Base-by-base conservation (phyloP, 192 early-diverging fungal genomes). In the Podila epigama region DNA sequence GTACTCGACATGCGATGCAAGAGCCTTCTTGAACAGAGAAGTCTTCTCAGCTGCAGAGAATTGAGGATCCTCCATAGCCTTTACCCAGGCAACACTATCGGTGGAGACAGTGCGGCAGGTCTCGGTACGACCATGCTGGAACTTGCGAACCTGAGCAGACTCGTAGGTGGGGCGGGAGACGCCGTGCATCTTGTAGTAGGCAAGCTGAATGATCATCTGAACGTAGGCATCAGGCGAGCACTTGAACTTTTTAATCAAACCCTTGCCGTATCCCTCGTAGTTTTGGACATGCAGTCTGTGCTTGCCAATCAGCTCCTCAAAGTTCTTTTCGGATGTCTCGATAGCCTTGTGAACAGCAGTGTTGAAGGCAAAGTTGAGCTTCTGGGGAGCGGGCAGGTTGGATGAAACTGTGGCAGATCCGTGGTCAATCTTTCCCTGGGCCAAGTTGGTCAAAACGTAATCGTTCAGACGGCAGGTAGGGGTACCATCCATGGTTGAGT, bases 141-240 rank as follows among this genome's bases (percentile, higher is more conserved):
- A 99, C 84, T 93, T 93, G 71, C 94, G 87, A 31, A 94, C 97
- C 85, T 93, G 92, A 37, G 93, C 95, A 66, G 90, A 90, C 82
- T 99, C 97, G 81, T 99, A 99, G 8, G 96, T 98, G 6, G 96
- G 88, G 27, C 85, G 78, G 53, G 78, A 88, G 16, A 77, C 75
- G 32, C 94, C 94, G 68, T 94, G 89, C 80, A 94, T 90, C 80
- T 94, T 94, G 81, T 88, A 96, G 85, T 98, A 97, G 18, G 95
- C 97, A 29, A 98, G 85, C 85, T 99, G 97, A 63, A 98, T 96
- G 51, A 92, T 89, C 96, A 99, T 96, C 68, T 94, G 92, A 29
- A 87, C 87, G 67, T 85, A 95, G 34, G 91, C 91, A 63, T 95
- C 92, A 13, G 92, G 92, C 22, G 92, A 93, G 60, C 83, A 87